Conservation (phyloP, 2,329 filamentous ascomycete genomes). For the Macrophomina pseudophaseolina region DNA sequence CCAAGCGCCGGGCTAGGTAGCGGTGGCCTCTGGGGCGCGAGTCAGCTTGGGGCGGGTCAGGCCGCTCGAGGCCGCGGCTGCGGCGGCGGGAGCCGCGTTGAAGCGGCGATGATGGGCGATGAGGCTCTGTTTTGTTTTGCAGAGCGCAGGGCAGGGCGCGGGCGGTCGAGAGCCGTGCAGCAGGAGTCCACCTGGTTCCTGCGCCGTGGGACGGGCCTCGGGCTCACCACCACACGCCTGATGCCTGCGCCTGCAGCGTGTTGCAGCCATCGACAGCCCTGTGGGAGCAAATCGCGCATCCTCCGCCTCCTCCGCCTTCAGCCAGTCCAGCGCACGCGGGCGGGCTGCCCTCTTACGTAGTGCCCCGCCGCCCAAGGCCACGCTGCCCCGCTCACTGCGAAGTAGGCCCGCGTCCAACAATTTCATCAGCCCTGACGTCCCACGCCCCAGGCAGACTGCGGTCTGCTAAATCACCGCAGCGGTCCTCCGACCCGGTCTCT, state of each 20-base stretch:
- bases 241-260: conserved; percentile 10
- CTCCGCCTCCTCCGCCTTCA: conserved; percentile 20
- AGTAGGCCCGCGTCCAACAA: conserved; percentile 24
- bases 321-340: conserved; percentile 26
- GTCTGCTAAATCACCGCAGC: conserved; percentile 30
- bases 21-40: conserved; percentile 1
- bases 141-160: not conserved
- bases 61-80: conserved; percentile 16
- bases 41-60: conserved; percentile 12
- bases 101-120: conserved; percentile 1
- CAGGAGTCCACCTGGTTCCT: not conserved
- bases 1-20: not conserved
- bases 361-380: conserved; percentile 27
- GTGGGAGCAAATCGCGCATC: conserved; percentile 25
- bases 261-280: conserved; percentile 15
- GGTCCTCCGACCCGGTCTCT: conserved; percentile 26
- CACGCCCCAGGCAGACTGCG: conserved; percentile 29
- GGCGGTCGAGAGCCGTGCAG: not conserved
- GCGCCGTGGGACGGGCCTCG: conserved; percentile 15
- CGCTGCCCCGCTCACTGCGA: conserved; percentile 23
- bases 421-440: conserved; percentile 28
- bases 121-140: conserved; percentile 1
- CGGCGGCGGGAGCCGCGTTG: conserved; percentile 17
- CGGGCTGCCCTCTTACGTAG: conserved; percentile 30
- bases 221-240: conserved; percentile 10